A percentile compares a stretch with the other conserved stretches of the same genome.
Evolutionary conservation across 179 eudicot species (phyloP).

Genomic region (Silene vulgaris): DNA sequence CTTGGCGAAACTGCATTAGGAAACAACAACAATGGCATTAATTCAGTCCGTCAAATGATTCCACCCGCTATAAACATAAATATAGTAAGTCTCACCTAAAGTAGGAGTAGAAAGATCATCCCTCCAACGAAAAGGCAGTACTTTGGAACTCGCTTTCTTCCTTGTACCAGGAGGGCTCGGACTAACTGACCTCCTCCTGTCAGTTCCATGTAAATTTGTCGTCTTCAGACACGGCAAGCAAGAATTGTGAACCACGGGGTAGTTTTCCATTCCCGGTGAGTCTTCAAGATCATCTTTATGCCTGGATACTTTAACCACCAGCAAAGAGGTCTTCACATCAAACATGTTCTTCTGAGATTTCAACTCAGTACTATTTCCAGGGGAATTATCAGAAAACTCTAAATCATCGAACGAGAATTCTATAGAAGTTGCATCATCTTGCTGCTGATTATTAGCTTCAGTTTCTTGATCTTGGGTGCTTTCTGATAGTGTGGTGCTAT

Average conservation of each 20-base stretch:
- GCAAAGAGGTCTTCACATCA: slow-evolving; percentile 33
- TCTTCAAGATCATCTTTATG: slow-evolving; percentile 33
- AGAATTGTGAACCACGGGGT: slow-evolving; percentile 40
- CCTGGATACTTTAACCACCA: slow-evolving; percentile 37
- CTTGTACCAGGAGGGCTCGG: slow-evolving; percentile 51
- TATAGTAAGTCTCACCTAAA: slow-evolving; percentile 18
- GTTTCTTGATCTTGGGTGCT: slow-evolving; percentile 16
- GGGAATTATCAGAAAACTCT: slow-evolving; percentile 23
- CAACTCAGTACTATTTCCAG: slow-evolving; percentile 11
- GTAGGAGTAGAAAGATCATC: slow-evolving; percentile 39
- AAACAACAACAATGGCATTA: neutral
- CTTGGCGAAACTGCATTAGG: slow-evolving; percentile 53
- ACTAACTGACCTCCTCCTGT: slow-evolving; percentile 47
- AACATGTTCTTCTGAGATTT: slow-evolving; percentile 30
- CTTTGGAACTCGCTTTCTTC: slow-evolving; percentile 43
- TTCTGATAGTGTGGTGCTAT: slow-evolving; percentile 6
- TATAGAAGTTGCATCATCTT: slow-evolving; percentile 28
- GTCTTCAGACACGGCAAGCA: slow-evolving; percentile 57
- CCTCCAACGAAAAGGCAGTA: slow-evolving; percentile 52
- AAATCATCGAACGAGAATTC: slow-evolving; percentile 23
- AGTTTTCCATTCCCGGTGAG: slow-evolving; percentile 25
- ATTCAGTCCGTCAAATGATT: too few relatives aligned
- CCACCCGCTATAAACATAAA: too few relatives aligned
- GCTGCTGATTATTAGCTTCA: slow-evolving; percentile 12
- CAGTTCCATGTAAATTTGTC: slow-evolving; percentile 33